Base-by-base conservation (phyloP, 768 basidiomycete genomes). In the Russula compacta region DNA sequence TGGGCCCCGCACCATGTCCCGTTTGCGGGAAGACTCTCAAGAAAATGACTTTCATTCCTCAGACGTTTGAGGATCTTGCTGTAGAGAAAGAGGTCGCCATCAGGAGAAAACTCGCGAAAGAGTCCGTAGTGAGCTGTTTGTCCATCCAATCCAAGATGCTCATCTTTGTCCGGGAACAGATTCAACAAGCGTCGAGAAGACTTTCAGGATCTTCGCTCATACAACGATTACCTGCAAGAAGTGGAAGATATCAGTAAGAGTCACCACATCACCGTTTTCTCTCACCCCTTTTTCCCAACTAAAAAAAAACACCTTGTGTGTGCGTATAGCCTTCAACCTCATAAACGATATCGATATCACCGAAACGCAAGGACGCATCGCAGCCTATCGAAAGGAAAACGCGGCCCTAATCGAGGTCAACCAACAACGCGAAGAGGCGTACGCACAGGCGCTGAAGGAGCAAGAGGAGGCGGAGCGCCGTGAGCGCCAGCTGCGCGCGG, bases 1-100 rank as follows among this genome's bases (percentile, higher is more conserved):
- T 98, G 4, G 95, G 95, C 2, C 95, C 97, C 2, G 94, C 93
- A 2, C 92, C 92, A 3, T 98, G 97, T 78, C 97, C 97, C 17
- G 85, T 93, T 59, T 99, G 97, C 73, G 83, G 81, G 56, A 90
- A 86, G 68, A 82, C 89, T 17, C 79, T 98, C 53, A 77, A 97
- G 19, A 98, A 98, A 71, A 81, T 93, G 29, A 91, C 92, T n/a
- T 99, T 98, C 70, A 89, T 85, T 15, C 92, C 93, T 0, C 94
- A 95, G 71, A 95, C 93, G 5, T 97, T 95, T 61, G 92, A 95
- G 72, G 93, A 95, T 70, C 79, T 97, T 35, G 81, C 79, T 0
- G 93, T 97, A 1, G 94, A 97, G 74, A 95, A 94, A 70, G 97
- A 99, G 74, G 91, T 98, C 2, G 86, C 90, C 6, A 81, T 98